Evolutionary conservation across 2,329 filamentous ascomycete species (phyloP).

Genomic region (Talaromyces marneffei): DNA sequence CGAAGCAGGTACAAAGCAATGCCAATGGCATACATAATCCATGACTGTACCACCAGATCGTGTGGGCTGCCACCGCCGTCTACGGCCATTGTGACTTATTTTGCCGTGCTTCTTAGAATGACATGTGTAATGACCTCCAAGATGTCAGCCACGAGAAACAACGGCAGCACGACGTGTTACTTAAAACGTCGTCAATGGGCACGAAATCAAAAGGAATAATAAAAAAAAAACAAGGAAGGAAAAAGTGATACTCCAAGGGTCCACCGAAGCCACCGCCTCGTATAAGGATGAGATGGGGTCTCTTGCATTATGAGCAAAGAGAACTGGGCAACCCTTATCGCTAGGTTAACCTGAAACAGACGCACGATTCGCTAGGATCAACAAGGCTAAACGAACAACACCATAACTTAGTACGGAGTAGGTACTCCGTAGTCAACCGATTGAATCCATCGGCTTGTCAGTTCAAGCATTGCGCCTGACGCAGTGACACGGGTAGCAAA

Average conservation of each 20-base stretch:
- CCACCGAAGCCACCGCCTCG: neutral
- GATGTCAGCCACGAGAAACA: neutral
- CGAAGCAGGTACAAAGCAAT: constrained; percentile 6
- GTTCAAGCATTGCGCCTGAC: neutral
- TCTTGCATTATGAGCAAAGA: neutral
- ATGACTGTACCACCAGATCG: constrained; percentile 10
- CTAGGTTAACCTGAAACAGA: neutral
- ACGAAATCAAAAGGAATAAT: too few species aligned
- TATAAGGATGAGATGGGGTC: neutral
- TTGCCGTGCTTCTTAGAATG: neutral
- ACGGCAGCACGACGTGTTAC: neutral
- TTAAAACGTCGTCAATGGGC: neutral
- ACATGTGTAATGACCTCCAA: neutral
- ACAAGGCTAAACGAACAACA: neutral
- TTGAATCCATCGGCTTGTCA: neutral
- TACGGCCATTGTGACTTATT: neutral
- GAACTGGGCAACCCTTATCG: neutral
- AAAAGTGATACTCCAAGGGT: too few species aligned
- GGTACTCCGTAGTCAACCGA: too few species aligned
- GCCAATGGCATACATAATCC: constrained; percentile 13
- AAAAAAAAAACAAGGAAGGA: neutral
- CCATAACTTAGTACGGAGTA: too few species aligned
- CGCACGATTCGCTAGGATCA: neutral
- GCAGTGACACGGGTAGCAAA: neutral
- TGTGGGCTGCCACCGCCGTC: constrained; percentile 11